Evolutionary conservation across 176 grass and related monocot genomes (phyloP).

Genomic region (Cymbopogon citratus): DNA sequence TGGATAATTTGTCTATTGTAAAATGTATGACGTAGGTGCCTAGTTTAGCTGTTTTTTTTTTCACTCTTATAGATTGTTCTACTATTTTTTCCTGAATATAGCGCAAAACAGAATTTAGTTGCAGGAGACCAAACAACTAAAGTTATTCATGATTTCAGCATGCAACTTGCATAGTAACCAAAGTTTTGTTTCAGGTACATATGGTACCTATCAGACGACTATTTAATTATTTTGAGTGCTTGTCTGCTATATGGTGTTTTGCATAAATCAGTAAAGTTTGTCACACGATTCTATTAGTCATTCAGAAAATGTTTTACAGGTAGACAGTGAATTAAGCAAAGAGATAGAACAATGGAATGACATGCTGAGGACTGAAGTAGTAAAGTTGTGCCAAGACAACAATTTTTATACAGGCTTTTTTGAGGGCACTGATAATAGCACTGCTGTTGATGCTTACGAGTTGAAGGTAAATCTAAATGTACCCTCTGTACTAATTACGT

Average conservation of each 20-base stretch:
- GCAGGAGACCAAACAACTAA: slow-evolving; percentile 8
- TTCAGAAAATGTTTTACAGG: slow-evolving; percentile 31
- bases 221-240: not conserved
- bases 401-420: slow-evolving; percentile 87
- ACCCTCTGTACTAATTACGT: not conserved
- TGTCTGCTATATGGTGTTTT: slow-evolving; percentile 4
- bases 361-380: slow-evolving; percentile 72
- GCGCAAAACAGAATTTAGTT: not conserved
- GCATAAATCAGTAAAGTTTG: not conserved
- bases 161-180: not conserved
- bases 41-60: slow-evolving; percentile 4
- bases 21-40: not conserved
- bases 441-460: slow-evolving; percentile 86
- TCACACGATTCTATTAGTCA: not conserved
- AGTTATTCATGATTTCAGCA: not conserved
- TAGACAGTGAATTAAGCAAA: slow-evolving; percentile 81
- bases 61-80: not conserved
- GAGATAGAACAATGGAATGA: slow-evolving; percentile 96
- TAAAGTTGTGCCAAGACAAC: slow-evolving; percentile 83
- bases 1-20: not conserved
- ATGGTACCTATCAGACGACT: not conserved
- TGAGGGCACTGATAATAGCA: slow-evolving; percentile 75
- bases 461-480: slow-evolving; percentile 68
- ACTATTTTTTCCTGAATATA: not conserved
- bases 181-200: not conserved